Evolutionary conservation across 106 monocot species (phyloP).

Genomic region (Hemerocallis citrina): DNA sequence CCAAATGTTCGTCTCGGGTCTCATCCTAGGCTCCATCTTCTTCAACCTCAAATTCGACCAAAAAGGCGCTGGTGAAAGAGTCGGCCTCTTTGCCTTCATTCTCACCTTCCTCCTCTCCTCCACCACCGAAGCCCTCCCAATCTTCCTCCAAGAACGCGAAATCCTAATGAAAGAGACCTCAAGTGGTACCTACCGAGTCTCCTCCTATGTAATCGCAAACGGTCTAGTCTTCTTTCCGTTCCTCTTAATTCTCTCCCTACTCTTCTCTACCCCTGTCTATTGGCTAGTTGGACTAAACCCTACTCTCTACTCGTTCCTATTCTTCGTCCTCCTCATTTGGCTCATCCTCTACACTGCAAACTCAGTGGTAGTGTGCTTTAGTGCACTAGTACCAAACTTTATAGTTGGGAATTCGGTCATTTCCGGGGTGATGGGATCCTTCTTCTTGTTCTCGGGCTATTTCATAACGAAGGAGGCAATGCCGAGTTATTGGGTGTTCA

Average conservation of each 20-base stretch:
- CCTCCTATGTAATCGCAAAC: constrained; percentile 76
- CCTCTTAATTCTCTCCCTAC: constrained; percentile 46
- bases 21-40: constrained; percentile 87
- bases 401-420: constrained; percentile 78
- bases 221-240: constrained; percentile 80
- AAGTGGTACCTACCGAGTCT: constrained; percentile 64
- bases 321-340: constrained; percentile 83
- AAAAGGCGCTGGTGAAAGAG: constrained; percentile 34
- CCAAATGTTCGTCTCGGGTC: constrained; percentile 60
- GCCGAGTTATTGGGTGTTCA: constrained; percentile 86
- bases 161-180: constrained; percentile 81
- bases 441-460: constrained; percentile 91
- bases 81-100: constrained; percentile 87
- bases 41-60: constrained; percentile 33
- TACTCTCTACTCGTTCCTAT: constrained; percentile 29
- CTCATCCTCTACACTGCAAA: constrained; percentile 88
- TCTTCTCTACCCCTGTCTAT: constrained; percentile 72
- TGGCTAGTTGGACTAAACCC: constrained; percentile 61
- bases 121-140: constrained; percentile 81
- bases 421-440: constrained; percentile 71
- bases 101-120: constrained; percentile 81
- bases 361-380: constrained; percentile 80
- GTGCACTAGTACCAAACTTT: constrained; percentile 68
- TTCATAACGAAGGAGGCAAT: constrained; percentile 76
- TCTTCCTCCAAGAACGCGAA: constrained; percentile 81